Percentiles rank a stretch among this genome's conserved stretches.
Evolutionary conservation across 208 protist genomes (phyloP).

Genomic region (Trypanosoma platydactyli): DNA sequence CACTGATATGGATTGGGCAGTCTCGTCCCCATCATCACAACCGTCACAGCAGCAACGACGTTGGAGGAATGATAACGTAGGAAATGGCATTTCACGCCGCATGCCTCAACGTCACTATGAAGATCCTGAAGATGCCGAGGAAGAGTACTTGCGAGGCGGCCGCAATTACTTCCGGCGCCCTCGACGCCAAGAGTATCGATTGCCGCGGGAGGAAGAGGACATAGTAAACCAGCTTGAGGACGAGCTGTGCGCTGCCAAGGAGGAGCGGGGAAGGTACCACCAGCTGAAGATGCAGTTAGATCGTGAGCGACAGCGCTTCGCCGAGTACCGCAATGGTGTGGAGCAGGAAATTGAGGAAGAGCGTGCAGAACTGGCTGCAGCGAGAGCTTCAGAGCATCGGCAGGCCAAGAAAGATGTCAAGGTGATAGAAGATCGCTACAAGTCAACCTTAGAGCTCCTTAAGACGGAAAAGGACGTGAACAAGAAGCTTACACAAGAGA

Average conservation of each 20-base stretch:
- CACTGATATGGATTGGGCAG: not conserved
- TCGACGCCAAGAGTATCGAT: constrained; percentile 14
- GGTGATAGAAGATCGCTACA: constrained; percentile 73
- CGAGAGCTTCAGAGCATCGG: constrained; percentile 45
- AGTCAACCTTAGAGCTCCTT: constrained; percentile 61
- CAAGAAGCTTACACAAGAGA: constrained; percentile 66
- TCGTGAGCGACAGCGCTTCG: constrained; percentile 80
- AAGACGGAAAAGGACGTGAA: constrained; percentile 74
- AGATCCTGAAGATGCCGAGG: constrained; percentile 36
- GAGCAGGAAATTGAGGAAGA: constrained; percentile 78
- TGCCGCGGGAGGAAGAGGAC: constrained; percentile 50
- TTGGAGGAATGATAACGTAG: constrained; percentile 10
- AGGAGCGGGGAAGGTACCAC: constrained; percentile 74
- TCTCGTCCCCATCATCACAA: too few species aligned
- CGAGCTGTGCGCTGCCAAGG: constrained; percentile 71
- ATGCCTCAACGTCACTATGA: constrained; percentile 26
- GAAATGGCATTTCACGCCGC: constrained; percentile 10
- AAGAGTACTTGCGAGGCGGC: constrained; percentile 17
- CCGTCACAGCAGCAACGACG: constrained; percentile 3
- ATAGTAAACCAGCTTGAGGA: constrained; percentile 75
- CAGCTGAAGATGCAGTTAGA: constrained; percentile 60
- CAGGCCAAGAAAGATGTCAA: constrained; percentile 65
- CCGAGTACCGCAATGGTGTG: constrained; percentile 48
- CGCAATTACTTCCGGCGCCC: constrained; percentile 67
- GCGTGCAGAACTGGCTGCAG: constrained; percentile 43